Conservation (phyloP, 2,329 filamentous ascomycete species). For the Gliomastix tumulicola region DNA sequence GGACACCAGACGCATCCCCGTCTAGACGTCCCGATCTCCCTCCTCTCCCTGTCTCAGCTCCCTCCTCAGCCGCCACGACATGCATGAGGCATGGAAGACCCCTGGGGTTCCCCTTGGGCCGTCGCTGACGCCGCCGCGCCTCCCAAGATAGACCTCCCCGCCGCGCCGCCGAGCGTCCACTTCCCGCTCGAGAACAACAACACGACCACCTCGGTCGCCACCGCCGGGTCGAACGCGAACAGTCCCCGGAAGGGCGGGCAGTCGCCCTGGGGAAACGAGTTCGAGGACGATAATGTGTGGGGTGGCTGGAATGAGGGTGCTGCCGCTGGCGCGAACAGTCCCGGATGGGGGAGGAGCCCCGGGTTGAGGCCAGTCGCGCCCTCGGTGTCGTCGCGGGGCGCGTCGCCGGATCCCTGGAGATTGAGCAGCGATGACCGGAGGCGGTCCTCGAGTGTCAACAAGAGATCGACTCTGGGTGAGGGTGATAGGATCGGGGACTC, state of each 20-base stretch:
- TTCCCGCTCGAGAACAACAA: constrained; percentile 15
- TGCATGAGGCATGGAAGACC: constrained; percentile 48
- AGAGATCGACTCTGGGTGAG: no score
- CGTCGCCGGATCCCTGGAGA: constrained; percentile 21
- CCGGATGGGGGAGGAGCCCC: constrained; percentile 23
- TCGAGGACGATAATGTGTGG: constrained; percentile 24
- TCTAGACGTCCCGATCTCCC: no score
- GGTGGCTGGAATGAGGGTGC: constrained; percentile 25
- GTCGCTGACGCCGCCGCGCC: constrained; percentile 18
- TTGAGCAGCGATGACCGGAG: constrained; percentile 20
- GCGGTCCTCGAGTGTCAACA: no score
- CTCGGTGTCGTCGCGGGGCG: constrained; percentile 13
- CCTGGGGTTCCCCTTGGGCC: constrained; percentile 56
- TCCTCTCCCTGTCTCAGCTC: no score
- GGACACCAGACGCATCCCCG: no score
- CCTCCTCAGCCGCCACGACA: constrained; percentile 18
- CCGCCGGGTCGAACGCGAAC: no score
- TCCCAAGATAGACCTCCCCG: constrained; percentile 26
- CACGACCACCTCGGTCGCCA: background rate
- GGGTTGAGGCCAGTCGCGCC: constrained; percentile 17
- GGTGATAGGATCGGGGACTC: constrained; percentile 19
- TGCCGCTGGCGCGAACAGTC: constrained; percentile 11
- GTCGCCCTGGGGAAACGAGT: constrained; percentile 20
- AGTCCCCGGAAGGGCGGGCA: no score
- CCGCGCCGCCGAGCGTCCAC: constrained; percentile 22